Base-by-base conservation (phyloP, 352 stramenopile species). In the Globisporangium cederbergense region DNA sequence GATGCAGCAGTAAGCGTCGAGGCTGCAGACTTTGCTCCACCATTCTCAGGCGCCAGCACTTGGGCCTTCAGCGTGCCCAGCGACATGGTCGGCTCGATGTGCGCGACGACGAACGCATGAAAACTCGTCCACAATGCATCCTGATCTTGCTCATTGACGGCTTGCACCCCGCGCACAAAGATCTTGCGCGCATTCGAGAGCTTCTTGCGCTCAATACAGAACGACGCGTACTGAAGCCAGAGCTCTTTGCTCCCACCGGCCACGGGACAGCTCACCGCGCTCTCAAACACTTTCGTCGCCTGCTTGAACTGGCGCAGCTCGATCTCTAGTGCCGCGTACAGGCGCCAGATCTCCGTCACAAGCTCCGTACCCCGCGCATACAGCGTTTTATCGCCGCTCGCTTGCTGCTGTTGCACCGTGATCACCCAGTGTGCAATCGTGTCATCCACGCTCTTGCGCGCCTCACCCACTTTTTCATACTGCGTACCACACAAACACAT, bases 251-350 rank as follows among this genome's bases (percentile, higher is more conserved):
- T 76, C 18, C 28, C 47, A 20, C 73, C 68, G 2, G 79, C 81
- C 3, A 89, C 67, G 9, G 79, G 71, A 54, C 81, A 90, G 47
- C 50, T 73, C 51, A 81, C 76, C 5, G 80, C 84, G 46, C 71
- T 64, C 62, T 93, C 84, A 58, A 91, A 89, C 38, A 91, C 82
- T 60, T 89, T 91, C 8, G 84, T 93, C 45, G 84, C 83, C 68
- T 93, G 84, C 62, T 93, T 93, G 65, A 93, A 93, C 74, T 93
- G 84, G 13, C 84, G 80, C 57, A 93, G 65, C 38, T 88, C 84
- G 51, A 91, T 88, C 71, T 93, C 84, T 49, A 93, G 70, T 56
- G 77, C 78, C n/a, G 82, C 81, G 65, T 91, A 93, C n/a, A 70
- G 59, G 3, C 72, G 52, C 77, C 79, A 93, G 9, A 81, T 57